Conservation (phyloP, 1,284 basidiomycete genomes). For the Fomitopsis pinicola region DNA sequence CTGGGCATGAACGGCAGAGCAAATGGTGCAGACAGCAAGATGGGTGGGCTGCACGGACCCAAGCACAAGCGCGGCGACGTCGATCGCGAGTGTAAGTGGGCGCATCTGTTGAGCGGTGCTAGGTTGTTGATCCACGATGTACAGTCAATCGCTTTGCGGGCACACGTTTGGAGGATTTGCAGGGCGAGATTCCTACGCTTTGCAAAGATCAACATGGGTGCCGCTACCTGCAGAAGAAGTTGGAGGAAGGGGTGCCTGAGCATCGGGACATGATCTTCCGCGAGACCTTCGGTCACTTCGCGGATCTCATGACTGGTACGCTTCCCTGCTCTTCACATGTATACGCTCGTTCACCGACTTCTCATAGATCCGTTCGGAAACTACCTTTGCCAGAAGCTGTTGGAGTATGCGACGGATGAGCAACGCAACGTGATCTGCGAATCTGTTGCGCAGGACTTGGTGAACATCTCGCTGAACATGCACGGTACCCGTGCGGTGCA, state of each 20-base stretch:
- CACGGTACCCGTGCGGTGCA: constrained; percentile 99
- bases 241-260: constrained; percentile 92
- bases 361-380: constrained; percentile 93
- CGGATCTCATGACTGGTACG: constrained; percentile 95
- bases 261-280: constrained; percentile 99
- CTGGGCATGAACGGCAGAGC: constrained; percentile 52
- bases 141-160: constrained; percentile 92
- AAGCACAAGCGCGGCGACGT: constrained; percentile 93
- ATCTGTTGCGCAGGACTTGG: constrained; percentile 94
- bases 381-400: constrained; percentile 97
- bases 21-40: constrained; percentile 59
- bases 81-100: constrained; percentile 74
- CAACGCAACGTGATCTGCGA: constrained; percentile 97
- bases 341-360: not conserved
- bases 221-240: constrained; percentile 97
- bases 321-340: constrained; percentile 4
- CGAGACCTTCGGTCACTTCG: constrained; percentile 97
- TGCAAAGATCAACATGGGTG: constrained; percentile 99
- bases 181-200: constrained; percentile 88
- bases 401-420: constrained; percentile 97
- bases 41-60: constrained; percentile 85
- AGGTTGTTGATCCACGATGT: constrained; percentile 4
- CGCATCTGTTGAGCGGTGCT: not conserved
- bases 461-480: constrained; percentile 99
- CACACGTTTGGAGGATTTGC: constrained; percentile 91